Evolutionary conservation across 1,139 yeast genomes (phyloP), one percentile per base, ranked within the genome.

Genomic region (Nakaseomyces bracarensis): DNA sequence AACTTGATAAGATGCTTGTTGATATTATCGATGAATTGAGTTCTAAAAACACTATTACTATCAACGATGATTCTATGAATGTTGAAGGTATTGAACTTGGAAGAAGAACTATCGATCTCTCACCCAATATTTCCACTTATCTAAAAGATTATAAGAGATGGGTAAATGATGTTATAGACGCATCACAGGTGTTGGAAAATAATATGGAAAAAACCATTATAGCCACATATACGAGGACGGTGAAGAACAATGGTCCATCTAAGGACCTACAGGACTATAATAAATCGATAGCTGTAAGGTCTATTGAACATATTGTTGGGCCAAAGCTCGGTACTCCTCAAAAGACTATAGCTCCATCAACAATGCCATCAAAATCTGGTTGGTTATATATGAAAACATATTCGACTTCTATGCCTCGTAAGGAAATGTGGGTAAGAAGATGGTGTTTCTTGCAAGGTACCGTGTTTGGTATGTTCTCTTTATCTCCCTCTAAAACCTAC

Each of bases 361-460:
- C 36, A 5, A 36, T n/a, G n/a, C 39, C 19, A 11, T 50, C 48
- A 11, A 94, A 82, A 54, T 85, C 84, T 56, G 97, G 96, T 1
- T 87, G 95, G 82, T 67, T 89, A 33, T 80, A 75, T 54, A 75
- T 89, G 77, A 84, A 84, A 56, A 77, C 94, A 0, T 68, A 72
- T 47, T 69, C 69, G 2, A 71, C 73, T n/a, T 23, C 27, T 3
- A 69, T 68, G 40, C 75, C 82, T 0, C 70, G 73, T 4, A 73
- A 82, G 47, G 76, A 75, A 11, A 67, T 77, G 1, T 91, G 97
- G 97, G 85, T 81, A 1, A 70, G 79, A 48, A 68, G 96, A 43
- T 91, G 97, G 97, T 83, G 82, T 2, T 91, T 83, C 57, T 70
- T 91, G 14, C 83, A 82, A 53, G 77, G 76, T 42, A 95, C 94